Evolutionary conservation across 495 filamentous ascomycete genomes (phyloP).

Genomic region (Neohortaea acidophila): DNA sequence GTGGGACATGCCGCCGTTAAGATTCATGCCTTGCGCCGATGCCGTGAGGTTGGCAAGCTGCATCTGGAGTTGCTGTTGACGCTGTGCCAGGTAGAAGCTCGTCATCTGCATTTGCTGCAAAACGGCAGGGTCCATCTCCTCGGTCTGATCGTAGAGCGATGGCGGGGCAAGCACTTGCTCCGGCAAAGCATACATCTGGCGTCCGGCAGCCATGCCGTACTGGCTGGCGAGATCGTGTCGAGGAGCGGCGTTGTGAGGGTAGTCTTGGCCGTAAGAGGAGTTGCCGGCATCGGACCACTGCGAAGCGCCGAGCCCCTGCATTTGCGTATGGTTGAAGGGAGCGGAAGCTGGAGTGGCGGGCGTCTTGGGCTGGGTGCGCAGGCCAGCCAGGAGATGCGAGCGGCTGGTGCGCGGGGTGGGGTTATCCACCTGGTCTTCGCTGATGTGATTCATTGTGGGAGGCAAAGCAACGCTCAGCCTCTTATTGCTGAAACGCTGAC

Average conservation of each 20-base stretch:
- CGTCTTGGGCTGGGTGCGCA: slow-evolving; percentile 86
- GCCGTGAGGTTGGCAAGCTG: slow-evolving; percentile 28
- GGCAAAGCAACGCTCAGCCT: slow-evolving; percentile 51
- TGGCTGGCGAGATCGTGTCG: slow-evolving; percentile 31
- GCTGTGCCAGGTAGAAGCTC: slow-evolving; percentile 71
- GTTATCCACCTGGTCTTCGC: slow-evolving; percentile 46
- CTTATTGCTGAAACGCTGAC: slow-evolving; percentile 56
- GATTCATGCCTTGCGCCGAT: slow-evolving; percentile 48
- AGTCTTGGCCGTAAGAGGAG: slow-evolving; percentile 30
- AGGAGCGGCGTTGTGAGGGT: slow-evolving; percentile 47
- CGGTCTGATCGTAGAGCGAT: slow-evolving; percentile 49
- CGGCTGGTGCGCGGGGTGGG: slow-evolving; percentile 86
- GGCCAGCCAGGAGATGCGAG: slow-evolving; percentile 80
- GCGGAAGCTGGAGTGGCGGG: slow-evolving; percentile 51
- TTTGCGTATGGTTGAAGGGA: slow-evolving; percentile 38
- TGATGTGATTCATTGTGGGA: slow-evolving; percentile 46
- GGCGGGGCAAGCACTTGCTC: slow-evolving; percentile 83
- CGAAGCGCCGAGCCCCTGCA: slow-evolving; percentile 32
- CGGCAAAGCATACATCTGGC: slow-evolving; percentile 51
- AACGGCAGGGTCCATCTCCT: slow-evolving; percentile 63
- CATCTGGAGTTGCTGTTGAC: slow-evolving; percentile 70
- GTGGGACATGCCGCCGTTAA: slow-evolving; percentile 32
- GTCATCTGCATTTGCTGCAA: slow-evolving; percentile 74
- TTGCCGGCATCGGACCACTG: slow-evolving; percentile 29
- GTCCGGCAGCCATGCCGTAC: slow-evolving; percentile 33